Evolutionary conservation across 2,329 filamentous ascomycete species (phyloP).

Genomic region (Aspergillus sp.): DNA sequence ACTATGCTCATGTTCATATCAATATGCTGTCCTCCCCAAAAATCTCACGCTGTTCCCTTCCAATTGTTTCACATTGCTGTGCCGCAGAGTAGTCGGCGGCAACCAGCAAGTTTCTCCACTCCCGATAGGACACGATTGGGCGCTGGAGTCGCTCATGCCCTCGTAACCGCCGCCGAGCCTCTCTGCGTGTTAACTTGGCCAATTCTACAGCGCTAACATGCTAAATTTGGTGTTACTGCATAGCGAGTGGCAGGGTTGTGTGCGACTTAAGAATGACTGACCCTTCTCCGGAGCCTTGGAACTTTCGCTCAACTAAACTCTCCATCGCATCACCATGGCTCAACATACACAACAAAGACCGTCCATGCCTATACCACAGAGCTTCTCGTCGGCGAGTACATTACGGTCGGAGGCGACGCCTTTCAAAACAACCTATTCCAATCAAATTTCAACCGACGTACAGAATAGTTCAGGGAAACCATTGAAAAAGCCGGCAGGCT

Average conservation of each 20-base stretch:
- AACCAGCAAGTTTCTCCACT: not conserved
- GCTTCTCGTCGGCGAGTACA: not conserved
- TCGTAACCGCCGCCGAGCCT: slow-evolving; percentile 9
- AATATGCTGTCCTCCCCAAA: not conserved
- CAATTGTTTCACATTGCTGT: not conserved
- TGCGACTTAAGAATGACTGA: not conserved
- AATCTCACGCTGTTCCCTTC: not conserved
- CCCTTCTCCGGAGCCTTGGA: not conserved
- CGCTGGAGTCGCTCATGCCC: not conserved
- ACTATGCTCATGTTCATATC: not conserved
- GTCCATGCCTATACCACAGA: not conserved
- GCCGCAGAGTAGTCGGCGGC: not conserved
- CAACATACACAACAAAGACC: not conserved
- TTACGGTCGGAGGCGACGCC: not conserved
- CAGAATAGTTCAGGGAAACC: not conserved
- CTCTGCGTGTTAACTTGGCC: not conserved
- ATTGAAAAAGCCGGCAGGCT: slow-evolving; percentile 1
- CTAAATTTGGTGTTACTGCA: not conserved
- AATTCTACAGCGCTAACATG: not conserved
- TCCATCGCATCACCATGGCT: not conserved
- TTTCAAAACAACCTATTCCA: not conserved
- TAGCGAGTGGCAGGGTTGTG: not conserved
- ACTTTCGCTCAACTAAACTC: not conserved
- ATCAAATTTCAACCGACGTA: not conserved
- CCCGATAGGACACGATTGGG: not conserved